Percentiles rank a stretch among this genome's conserved stretches.
These are phyloP conservation scores for Aspergillus nidulans DNA, from an alignment of 495 filamentous ascomycete genomes.

Conservation along the genomic window DNA sequence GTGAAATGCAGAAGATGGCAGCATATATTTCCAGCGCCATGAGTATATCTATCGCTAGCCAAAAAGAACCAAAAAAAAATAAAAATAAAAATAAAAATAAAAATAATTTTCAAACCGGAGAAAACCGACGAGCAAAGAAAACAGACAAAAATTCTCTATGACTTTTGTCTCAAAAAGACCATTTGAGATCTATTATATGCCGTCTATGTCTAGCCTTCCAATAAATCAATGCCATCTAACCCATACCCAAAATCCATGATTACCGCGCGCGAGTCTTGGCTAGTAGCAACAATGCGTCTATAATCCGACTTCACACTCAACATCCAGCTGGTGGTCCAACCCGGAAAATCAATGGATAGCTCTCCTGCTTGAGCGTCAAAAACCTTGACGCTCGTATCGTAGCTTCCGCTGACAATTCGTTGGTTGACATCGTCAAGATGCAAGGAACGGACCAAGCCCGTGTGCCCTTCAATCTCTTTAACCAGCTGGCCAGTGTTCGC, in stretches of 20 bases:
- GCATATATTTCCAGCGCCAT: conserved; percentile 7
- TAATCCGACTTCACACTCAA: conserved; percentile 93
- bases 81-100: neutral
- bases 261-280: conserved; percentile 83
- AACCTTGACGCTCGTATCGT: conserved; percentile 91
- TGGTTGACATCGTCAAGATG: conserved; percentile 81
- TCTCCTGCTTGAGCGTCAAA: conserved; percentile 75
- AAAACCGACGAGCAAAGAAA: conserved; percentile 17
- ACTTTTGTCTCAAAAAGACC: conserved; percentile 11
- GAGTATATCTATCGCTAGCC: conserved; percentile 23
- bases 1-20: no score
- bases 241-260: conserved; percentile 73
- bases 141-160: neutral
- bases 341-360: conserved; percentile 69
- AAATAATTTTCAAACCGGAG: neutral
- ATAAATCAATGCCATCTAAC: conserved; percentile 43
- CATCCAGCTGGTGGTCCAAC: conserved; percentile 95
- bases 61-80: conserved; percentile 15
- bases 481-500: conserved; percentile 82
- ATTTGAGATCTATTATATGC: conserved; percentile 16
- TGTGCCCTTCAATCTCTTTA: conserved; percentile 70
- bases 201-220: conserved; percentile 41
- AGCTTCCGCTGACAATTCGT: conserved; percentile 83
- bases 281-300: conserved; percentile 84
- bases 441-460: conserved; percentile 76